Base-by-base conservation (phyloP, 1,284 basidiomycete species). In the Anthracocystis walkeri region DNA sequence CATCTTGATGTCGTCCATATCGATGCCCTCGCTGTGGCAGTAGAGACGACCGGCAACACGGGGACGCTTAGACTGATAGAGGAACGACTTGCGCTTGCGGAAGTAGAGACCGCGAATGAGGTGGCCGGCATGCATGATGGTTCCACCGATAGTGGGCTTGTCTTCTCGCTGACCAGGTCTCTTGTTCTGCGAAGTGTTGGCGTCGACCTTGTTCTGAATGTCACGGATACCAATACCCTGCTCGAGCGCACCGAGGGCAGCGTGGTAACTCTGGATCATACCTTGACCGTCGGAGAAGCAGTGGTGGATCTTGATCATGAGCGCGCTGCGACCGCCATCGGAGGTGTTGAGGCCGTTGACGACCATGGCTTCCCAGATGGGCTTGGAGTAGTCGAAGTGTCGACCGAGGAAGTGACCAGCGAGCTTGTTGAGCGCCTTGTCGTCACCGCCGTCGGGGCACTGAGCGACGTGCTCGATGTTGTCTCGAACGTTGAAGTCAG, bases 301-400 rank as follows among this genome's bases (percentile, higher is more conserved):
- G 66, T 85, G 83, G 62, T 85, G 83, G 41, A 85, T 82, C 69
- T 85, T 85, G 82, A 85, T 83, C 81, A 85, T 82, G 29, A 85
- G 67, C 6, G 81, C 82, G 40, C 77, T 79, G 45, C 72, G 72
- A 21, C 77, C 81, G 23, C 83, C 83, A 27, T 84, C 76, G 18
- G 60, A 46, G 12, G 81, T 84, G 63, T 81, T 60, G 57, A 85
- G 69, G 23, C 82, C 82, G 12, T 78, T 82, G 46, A 85, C 82
- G n/a, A 82, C 70, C 31, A 84, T 69, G 11, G 83, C 83, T 57
- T 83, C 79, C 83, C 83, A 85, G 33, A 84, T 74, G 4, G 83
- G 83, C 69, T 83, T 85, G 40, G 69, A 75, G 54, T 78, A 85
- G 76, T 85, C 77, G 59, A 77, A 85, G 64, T 83, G 81, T 5